phyloP scores from a whole-genome alignment of 805 yeast genomes.

The Candida fluviatilis region DNA sequence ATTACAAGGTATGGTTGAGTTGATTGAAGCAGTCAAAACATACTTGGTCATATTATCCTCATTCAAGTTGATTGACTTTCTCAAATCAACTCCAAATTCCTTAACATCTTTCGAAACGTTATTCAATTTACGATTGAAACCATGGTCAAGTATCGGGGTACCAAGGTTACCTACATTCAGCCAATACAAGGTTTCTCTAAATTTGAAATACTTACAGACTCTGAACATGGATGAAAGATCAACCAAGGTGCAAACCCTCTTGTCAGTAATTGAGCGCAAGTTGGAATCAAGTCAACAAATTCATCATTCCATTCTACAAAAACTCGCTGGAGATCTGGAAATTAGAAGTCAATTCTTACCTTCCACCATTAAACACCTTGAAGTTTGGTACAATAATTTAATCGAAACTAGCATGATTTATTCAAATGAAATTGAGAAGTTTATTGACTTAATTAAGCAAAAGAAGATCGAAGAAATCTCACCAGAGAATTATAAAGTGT shows the following conservation, averaged over 20 bases:
- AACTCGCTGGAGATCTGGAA: slow-evolving; percentile 1
- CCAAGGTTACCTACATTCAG: slow-evolving; percentile 59
- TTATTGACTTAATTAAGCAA: slow-evolving; percentile 4
- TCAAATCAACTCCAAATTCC: slow-evolving; percentile 23
- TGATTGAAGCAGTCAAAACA: slow-evolving; percentile 18
- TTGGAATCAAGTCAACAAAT: slow-evolving; percentile 1
- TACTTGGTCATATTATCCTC: slow-evolving; percentile 16
- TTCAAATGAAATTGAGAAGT: slow-evolving; percentile 11
- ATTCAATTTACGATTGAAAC: slow-evolving; percentile 60
- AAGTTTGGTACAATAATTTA: slow-evolving; percentile 17
- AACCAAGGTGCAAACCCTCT: slow-evolving; percentile 2
- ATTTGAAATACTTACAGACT: slow-evolving; percentile 3
- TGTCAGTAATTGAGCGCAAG: not conserved
- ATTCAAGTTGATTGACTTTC: slow-evolving; percentile 17
- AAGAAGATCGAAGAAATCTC: slow-evolving; percentile 5
- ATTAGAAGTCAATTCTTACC: slow-evolving; percentile 4
- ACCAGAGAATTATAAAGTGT: slow-evolving; percentile 7
- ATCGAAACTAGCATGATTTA: slow-evolving; percentile 13
- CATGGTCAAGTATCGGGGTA: slow-evolving; percentile 74
- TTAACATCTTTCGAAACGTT: slow-evolving; percentile 19
- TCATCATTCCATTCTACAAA: slow-evolving; percentile 4
- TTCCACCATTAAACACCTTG: slow-evolving; percentile 4
- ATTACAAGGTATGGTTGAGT: slow-evolving; percentile 13
- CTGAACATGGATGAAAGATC: slow-evolving; percentile 7
- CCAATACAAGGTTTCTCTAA: slow-evolving; percentile 25